Evolutionary conservation across 805 yeast genomes (phyloP).

Genomic region (Komagataella phaffii): DNA sequence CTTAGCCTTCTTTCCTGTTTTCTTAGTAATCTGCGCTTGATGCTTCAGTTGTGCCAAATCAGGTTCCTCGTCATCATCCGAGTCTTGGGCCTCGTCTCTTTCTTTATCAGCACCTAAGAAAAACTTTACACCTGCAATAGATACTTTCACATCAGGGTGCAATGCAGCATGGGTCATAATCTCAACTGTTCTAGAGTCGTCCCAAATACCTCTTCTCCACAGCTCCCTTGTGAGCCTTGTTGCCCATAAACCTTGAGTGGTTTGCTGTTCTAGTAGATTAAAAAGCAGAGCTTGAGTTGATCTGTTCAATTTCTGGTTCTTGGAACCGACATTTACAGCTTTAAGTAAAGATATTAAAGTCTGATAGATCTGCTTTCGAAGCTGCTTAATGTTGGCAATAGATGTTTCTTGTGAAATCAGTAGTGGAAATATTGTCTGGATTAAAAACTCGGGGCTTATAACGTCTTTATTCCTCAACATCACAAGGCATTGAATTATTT

Average conservation of each 20-base stretch:
- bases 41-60: conserved; percentile 70
- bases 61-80: conserved; percentile 55
- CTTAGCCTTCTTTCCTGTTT: conserved; percentile 65
- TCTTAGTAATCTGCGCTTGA: conserved; percentile 73
- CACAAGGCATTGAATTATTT: conserved; percentile 77
- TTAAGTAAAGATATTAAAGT: conserved; percentile 70
- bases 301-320: conserved; percentile 79
- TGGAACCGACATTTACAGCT: conserved; percentile 75
- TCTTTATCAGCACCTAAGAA: conserved; percentile 93
- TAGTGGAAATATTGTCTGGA: conserved; percentile 83
- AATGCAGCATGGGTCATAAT: conserved; percentile 92
- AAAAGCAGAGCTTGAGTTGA: conserved; percentile 88
- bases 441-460: conserved; percentile 64
- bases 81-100: conserved; percentile 74
- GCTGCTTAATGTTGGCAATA: conserved; percentile 62
- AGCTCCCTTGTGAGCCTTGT: conserved; percentile 87
- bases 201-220: conserved; percentile 99
- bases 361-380: conserved; percentile 72
- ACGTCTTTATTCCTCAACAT: conserved; percentile 82
- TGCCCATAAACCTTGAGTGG: conserved; percentile 83
- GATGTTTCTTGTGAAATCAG: conserved; percentile 31
- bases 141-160: conserved; percentile 78
- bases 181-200: conserved; percentile 93
- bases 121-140: conserved; percentile 80
- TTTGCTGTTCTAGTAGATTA: conserved; percentile 71